Evolutionary conservation across 1,284 basidiomycete species (phyloP), one percentile per base, ranked within the genome.

Genomic region (Pyrrhoderma lamaoense): DNA sequence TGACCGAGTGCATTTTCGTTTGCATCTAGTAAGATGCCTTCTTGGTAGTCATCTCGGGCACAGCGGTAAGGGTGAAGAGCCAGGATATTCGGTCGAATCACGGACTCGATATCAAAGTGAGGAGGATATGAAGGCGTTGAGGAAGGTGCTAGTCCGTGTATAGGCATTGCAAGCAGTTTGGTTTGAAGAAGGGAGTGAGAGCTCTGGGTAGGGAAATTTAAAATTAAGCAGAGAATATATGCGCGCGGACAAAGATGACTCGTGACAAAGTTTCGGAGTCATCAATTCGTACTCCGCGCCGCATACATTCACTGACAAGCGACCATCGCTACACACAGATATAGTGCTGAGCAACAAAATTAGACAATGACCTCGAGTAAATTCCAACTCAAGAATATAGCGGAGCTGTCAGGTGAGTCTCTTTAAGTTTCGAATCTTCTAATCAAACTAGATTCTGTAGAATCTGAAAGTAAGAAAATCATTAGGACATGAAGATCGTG

Each of bases 1-100:
- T 92, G 89, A 0, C 95, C 95, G 42, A 95, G 75, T 0, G 93
- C 80, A 65, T 99, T 98, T 72, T 99, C 95, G 68, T 98, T 99
- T 27, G 96, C 96, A 62, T 99, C 96, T 31, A 99, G 80, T n/a
- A 99, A 80, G 59, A 98, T 86, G 22, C 94, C 94, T 1, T 80
- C 74, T 44, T 86, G 83, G 70, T 97, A 99, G 72, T 99, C 95
- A 64, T 99, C 96, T 49, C 95, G 76, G 1, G 96, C 96, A 62
- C 93, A 97, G 27, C 94, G 84, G 70, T 99, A 99, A 0, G 96
- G 96, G 55, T 87, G 82, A 16, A 99, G 74, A 1, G 89, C 71
- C 50, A 97, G 85, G 61, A 99, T 97, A 65, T 99, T 99, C 14
- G 90, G 88, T 23, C 95, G 80, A 60, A 98, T 89, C 52, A 92